phyloP scores from a whole-genome alignment of 2,329 filamentous ascomycete species.

The Cladobotryum mycophilum region DNA sequence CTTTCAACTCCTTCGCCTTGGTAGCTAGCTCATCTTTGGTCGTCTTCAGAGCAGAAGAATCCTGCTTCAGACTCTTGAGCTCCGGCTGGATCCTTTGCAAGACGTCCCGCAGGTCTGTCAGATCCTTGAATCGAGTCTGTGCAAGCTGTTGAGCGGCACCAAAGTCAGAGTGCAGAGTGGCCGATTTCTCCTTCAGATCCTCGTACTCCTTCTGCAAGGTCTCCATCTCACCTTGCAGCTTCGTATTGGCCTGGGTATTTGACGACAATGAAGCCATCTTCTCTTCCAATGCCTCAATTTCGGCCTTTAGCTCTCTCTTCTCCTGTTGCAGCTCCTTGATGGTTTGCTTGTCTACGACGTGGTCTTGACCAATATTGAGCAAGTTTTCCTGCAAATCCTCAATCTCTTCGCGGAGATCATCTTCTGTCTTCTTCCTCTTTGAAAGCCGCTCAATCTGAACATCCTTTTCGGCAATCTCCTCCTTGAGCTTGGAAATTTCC shows the following conservation, averaged over 20 bases:
- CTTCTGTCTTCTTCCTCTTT: conserved; percentile 66
- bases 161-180: conserved; percentile 72
- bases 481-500: conserved; percentile 45
- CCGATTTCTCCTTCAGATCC: conserved; percentile 63
- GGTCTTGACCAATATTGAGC: conserved; percentile 70
- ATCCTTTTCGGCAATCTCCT: conserved; percentile 59
- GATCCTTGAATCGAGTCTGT: conserved; percentile 79
- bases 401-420: conserved; percentile 77
- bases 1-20: conserved; percentile 56
- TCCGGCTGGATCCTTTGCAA: conserved; percentile 84
- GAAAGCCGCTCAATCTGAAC: conserved; percentile 65
- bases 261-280: conserved; percentile 47
- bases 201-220: conserved; percentile 51
- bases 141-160: conserved; percentile 81
- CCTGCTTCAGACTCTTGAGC: conserved; percentile 68
- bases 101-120: conserved; percentile 72
- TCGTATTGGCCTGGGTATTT: conserved; percentile 40
- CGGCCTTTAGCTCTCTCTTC: conserved; percentile 57
- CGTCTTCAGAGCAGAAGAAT: conserved; percentile 67
- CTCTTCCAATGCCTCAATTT: conserved; percentile 62
- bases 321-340: conserved; percentile 65
- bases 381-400: conserved; percentile 77
- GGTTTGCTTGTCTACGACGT: conserved; percentile 75
- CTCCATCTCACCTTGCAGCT: conserved; percentile 56
- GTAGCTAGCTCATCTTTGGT: conserved; percentile 66